Evolutionary conservation across 2,329 filamentous ascomycete species (phyloP), one percentile per base, ranked within the genome.

Genomic region (Stagonosporopsis tanaceti): DNA sequence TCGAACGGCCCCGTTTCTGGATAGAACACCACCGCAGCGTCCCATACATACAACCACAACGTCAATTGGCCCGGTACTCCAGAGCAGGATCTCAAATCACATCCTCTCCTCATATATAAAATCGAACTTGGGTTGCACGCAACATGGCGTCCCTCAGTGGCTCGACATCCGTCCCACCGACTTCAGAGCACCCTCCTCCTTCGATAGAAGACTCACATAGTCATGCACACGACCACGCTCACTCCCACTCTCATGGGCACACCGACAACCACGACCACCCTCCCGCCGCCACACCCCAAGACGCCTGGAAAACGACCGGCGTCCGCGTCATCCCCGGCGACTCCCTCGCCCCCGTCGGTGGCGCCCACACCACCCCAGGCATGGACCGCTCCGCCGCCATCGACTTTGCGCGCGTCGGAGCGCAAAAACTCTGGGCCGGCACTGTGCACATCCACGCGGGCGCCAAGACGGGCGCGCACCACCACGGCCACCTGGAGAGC

Each of bases 371-470:
- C 15, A 59, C 56, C 1, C 56, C 56, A 2, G 56, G 56, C 28
- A 59, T 59, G 56, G 50, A 59, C 40, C 56, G 56, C 28, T 14
- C 3, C 27, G 56, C 56, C 0, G 56, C 56, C 1, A 59, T 59
- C 14, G 38, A 54, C 50, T 50, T 54, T 9, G 50, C 56, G 11
- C 56, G 56, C 6, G 50, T 54, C 0, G 56, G 56, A 9, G 56
- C 56, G 3, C 50, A 50, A 2, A 59, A 59, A 14, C 56, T 59
- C 9, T 59, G 56, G 56, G 56, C 56, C 0, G 56, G 56, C 0
- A 59, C 56, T 1, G 56, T 59, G 37, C 50, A 59, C 45, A 59
- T 59, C 50, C 50, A 59, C 56, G 56, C 56, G 9, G 50, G 50
- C 12, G 56, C 56, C 11, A 59, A 59, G 11, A 59, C 56, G 0